Evolutionary conservation across 1,284 basidiomycete genomes (phyloP).

Genomic region (Fomitiporia mediterranea): DNA sequence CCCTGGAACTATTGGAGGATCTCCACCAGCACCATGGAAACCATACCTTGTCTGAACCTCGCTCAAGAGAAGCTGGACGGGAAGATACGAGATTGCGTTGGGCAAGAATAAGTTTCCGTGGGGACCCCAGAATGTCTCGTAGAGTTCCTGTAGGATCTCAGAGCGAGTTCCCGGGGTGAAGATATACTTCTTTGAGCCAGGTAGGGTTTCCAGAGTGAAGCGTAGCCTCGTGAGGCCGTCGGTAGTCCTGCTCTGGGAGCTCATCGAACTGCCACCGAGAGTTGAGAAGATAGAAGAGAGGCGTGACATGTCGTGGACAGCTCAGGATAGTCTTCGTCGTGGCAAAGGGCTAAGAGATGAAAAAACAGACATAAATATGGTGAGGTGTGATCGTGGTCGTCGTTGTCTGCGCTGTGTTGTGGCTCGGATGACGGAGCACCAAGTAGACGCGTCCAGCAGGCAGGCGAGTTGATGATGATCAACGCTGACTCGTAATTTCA

Average conservation of each 20-base stretch:
- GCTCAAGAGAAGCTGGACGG: conserved; percentile 55
- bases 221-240: conserved; percentile 67
- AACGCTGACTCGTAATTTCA: neutral
- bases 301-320: conserved; percentile 14
- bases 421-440: neutral
- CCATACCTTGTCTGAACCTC: conserved; percentile 58
- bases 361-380: no score
- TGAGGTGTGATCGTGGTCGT: neutral
- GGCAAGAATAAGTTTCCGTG: conserved; percentile 68
- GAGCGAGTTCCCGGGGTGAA: conserved; percentile 68
- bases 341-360: neutral
- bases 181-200: conserved; percentile 66
- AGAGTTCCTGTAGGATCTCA: conserved; percentile 74
- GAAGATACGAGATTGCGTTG: conserved; percentile 52
- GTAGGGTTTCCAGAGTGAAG: conserved; percentile 73
- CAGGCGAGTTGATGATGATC: neutral
- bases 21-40: conserved; percentile 51
- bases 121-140: conserved; percentile 73
- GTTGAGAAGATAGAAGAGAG: conserved; percentile 17
- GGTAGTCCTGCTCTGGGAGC: conserved; percentile 30
- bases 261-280: conserved; percentile 29
- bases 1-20: conserved; percentile 55
- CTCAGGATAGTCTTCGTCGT: neutral
- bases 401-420: neutral
- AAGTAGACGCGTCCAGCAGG: neutral